A percentile compares a stretch with the other conserved stretches of the same genome.
Evolutionary conservation across 768 basidiomycete genomes (phyloP).

Genomic region (Macrocybe gigantea): DNA sequence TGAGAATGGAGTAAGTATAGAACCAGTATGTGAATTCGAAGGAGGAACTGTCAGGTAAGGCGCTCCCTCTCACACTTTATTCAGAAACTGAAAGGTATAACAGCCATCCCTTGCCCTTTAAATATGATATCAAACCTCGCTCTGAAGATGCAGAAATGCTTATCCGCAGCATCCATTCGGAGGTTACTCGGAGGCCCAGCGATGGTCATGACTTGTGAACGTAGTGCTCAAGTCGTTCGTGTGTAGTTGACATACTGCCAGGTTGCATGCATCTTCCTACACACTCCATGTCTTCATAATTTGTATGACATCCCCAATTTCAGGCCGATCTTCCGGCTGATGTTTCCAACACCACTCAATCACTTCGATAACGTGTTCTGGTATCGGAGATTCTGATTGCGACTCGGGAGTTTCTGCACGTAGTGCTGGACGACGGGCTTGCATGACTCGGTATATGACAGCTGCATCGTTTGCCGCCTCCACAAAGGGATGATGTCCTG

Average conservation of each 20-base stretch:
- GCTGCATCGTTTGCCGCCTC: slow-evolving; percentile 13
- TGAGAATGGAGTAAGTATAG: slow-evolving; percentile 19
- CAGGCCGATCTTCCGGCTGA: slow-evolving; percentile 10
- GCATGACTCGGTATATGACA: slow-evolving; percentile 12
- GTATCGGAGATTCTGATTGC: slow-evolving; percentile 5
- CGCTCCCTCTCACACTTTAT: not conserved
- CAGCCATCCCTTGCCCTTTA: slow-evolving; percentile 20
- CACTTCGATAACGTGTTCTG: slow-evolving; percentile 9
- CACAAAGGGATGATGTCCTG: slow-evolving; percentile 11
- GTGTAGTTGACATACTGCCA: too few relatives aligned
- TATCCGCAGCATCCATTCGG: slow-evolving; percentile 12
- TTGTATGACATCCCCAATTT: slow-evolving; percentile 13
- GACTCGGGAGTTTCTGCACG: slow-evolving; percentile 4
- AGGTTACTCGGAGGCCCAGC: slow-evolving; percentile 10
- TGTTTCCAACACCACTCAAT: slow-evolving; percentile 15
- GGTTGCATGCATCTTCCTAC: too few relatives aligned
- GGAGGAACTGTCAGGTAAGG: not conserved
- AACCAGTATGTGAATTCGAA: slow-evolving; percentile 21
- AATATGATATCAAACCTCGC: slow-evolving; percentile 14
- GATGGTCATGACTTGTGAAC: slow-evolving; percentile 11
- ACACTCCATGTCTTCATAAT: slow-evolving; percentile 13
- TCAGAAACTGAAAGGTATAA: slow-evolving; percentile 1
- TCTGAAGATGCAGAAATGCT: slow-evolving; percentile 14
- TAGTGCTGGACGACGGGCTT: slow-evolving; percentile 8
- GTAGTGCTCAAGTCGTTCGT: too few relatives aligned